Evolutionary conservation across 768 basidiomycete genomes (phyloP).

Genomic region (Phylloporus scabripes): DNA sequence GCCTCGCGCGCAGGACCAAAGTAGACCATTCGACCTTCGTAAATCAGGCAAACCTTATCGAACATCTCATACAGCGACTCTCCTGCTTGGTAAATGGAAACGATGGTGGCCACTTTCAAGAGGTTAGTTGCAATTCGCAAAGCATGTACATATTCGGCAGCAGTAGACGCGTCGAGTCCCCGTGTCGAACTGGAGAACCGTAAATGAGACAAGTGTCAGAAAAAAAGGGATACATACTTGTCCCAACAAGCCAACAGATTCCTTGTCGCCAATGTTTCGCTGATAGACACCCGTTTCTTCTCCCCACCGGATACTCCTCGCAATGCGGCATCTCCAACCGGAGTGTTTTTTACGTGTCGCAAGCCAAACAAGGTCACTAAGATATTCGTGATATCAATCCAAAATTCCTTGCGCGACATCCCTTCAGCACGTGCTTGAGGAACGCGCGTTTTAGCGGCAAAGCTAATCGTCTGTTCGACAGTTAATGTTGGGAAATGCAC

Average conservation of each 20-base stretch:
- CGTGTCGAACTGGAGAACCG: constrained; percentile 57
- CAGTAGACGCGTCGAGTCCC: constrained; percentile 64
- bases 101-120: constrained; percentile 52
- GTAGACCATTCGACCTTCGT: constrained; percentile 55
- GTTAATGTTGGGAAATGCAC: constrained; percentile 45
- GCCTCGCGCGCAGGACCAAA: constrained; percentile 53
- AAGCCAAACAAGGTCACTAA: constrained; percentile 72
- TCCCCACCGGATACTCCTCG: constrained; percentile 73
- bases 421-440: constrained; percentile 49
- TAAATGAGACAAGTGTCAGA: constrained; percentile 34
- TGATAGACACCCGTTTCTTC: constrained; percentile 78
- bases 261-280: constrained; percentile 65
- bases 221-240: constrained; percentile 39
- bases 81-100: constrained; percentile 83
- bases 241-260: constrained; percentile 77
- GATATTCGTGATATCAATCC: constrained; percentile 35
- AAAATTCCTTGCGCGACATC: constrained; percentile 32
- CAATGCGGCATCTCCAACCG: constrained; percentile 75
- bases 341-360: constrained; percentile 63
- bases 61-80: constrained; percentile 62
- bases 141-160: constrained; percentile 67
- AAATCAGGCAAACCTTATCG: constrained; percentile 64
- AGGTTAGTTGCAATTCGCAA: constrained; percentile 64
- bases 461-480: constrained; percentile 67
- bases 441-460: constrained; percentile 63